Evolutionary conservation across 1,284 basidiomycete species (phyloP).

Genomic region (Microbotryomycetes sp.): DNA sequence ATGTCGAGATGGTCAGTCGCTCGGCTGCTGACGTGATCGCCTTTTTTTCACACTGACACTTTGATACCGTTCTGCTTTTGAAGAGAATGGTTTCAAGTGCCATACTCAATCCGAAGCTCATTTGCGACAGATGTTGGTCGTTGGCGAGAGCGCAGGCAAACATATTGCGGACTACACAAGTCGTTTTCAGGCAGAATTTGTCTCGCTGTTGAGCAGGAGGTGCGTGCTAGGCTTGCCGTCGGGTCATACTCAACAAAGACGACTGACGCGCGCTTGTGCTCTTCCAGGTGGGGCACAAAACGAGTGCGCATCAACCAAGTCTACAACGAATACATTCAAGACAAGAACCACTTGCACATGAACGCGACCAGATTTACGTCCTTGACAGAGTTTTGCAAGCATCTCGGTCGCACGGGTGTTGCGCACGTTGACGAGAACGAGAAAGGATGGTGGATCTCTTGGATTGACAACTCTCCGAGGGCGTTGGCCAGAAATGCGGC

Average conservation of each 20-base stretch:
- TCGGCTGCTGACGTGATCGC: background rate
- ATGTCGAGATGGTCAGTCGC: constrained; percentile 50
- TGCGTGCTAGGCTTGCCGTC: constrained; percentile 41
- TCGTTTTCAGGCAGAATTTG: constrained; percentile 88
- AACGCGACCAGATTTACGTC: constrained; percentile 97
- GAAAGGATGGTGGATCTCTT: constrained; percentile 92
- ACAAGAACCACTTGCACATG: constrained; percentile 95
- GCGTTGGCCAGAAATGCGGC: constrained; percentile 78
- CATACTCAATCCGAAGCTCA: constrained; percentile 80
- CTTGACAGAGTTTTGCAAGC: constrained; percentile 85
- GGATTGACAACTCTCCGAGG: constrained; percentile 93
- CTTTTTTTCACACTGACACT: background rate
- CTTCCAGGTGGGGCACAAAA: constrained; percentile 74
- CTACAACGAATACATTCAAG: constrained; percentile 96
- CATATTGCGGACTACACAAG: constrained; percentile 85
- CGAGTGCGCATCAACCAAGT: constrained; percentile 89
- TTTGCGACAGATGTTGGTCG: constrained; percentile 89
- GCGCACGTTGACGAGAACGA: constrained; percentile 96
- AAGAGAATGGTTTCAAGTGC: constrained; percentile 94
- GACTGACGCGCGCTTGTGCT: too few species aligned
- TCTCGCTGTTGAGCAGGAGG: constrained; percentile 75
- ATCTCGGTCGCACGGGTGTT: constrained; percentile 79
- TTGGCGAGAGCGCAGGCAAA: constrained; percentile 77
- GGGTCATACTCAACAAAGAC: background rate
- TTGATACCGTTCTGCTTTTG: background rate